Percentiles rank a stretch among this genome's conserved stretches.
Evolutionary conservation across 176 grass and related monocot species (phyloP).

Genomic region (Carex parvula): DNA sequence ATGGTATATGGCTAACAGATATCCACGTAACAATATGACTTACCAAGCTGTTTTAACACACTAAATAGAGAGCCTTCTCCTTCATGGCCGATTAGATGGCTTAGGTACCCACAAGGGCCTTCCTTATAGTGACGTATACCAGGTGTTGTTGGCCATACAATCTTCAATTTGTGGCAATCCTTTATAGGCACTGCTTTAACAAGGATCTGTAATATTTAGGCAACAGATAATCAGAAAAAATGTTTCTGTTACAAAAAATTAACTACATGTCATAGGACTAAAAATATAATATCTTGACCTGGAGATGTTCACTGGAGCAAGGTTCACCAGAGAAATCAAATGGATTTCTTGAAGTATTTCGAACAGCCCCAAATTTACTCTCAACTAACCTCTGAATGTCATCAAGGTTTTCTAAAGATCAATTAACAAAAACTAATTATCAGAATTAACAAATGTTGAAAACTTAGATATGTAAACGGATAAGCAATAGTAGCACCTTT

Average conservation of each 20-base stretch:
- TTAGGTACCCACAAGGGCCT: constrained; percentile 67
- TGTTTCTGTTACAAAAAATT: not conserved
- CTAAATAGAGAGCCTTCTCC: constrained; percentile 95
- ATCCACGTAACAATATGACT: constrained; percentile 21
- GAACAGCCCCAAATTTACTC: constrained; percentile 61
- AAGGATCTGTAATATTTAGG: constrained; percentile 64
- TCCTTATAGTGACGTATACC: constrained; percentile 68
- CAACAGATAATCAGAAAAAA: not conserved
- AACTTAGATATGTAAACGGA: constrained; percentile 3
- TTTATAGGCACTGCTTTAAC: constrained; percentile 89
- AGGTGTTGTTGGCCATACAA: constrained; percentile 84
- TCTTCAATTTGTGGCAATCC: constrained; percentile 67
- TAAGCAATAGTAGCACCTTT: constrained; percentile 52
- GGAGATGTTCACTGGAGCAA: constrained; percentile 77
- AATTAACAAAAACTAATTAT: constrained; percentile 11
- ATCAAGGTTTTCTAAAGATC: constrained; percentile 58
- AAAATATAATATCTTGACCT: constrained; percentile 38
- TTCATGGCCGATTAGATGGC: constrained; percentile 95
- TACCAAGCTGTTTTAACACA: constrained; percentile 84
- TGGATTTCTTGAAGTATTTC: constrained; percentile 48
- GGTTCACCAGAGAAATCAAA: constrained; percentile 79
- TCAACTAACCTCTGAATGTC: constrained; percentile 74
- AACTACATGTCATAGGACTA: not conserved
- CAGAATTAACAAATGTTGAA: constrained; percentile 27
- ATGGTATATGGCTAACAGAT: not conserved